Percentiles rank a stretch among this genome's conserved stretches.
These are phyloP conservation scores for Pachysandra terminalis DNA, from an alignment of 164 flowering plant genomes.

Conservation along the genomic window DNA sequence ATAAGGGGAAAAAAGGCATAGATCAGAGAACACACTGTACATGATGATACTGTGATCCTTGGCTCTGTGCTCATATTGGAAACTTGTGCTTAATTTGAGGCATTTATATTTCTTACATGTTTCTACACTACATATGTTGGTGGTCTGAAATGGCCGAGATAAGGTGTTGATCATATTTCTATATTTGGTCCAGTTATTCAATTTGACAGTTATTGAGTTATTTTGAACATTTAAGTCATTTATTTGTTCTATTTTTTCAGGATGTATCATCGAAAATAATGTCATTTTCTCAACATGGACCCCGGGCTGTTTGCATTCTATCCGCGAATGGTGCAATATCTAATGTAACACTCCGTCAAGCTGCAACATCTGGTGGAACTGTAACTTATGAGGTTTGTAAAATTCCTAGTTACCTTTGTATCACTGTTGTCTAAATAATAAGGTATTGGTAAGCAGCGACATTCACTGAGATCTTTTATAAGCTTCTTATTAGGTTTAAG, in stretches of 20 bases:
- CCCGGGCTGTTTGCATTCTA: conserved; percentile 79
- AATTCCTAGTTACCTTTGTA: too few relatives aligned
- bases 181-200: too few relatives aligned
- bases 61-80: background rate
- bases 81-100: background rate
- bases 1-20: too few relatives aligned
- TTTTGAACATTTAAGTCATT: background rate
- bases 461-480: background rate
- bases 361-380: conserved; percentile 88
- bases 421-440: too few relatives aligned
- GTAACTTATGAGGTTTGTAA: conserved; percentile 87
- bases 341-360: conserved; percentile 86
- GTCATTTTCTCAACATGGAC: conserved; percentile 84
- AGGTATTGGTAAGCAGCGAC: background rate
- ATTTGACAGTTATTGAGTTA: background rate
- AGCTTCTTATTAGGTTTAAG: background rate
- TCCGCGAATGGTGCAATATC: conserved; percentile 93
- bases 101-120: background rate
- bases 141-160: too few relatives aligned
- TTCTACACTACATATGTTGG: too few relatives aligned
- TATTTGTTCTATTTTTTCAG: conserved; percentile 28
- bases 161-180: too few relatives aligned
- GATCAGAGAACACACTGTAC: too few relatives aligned
- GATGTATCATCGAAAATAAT: conserved; percentile 82
- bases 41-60: too few relatives aligned